A percentile compares a stretch with the other conserved stretches of the same genome.
phyloP scores from a whole-genome alignment of 306 rosid genomes.

The Abrus precatorius region DNA sequence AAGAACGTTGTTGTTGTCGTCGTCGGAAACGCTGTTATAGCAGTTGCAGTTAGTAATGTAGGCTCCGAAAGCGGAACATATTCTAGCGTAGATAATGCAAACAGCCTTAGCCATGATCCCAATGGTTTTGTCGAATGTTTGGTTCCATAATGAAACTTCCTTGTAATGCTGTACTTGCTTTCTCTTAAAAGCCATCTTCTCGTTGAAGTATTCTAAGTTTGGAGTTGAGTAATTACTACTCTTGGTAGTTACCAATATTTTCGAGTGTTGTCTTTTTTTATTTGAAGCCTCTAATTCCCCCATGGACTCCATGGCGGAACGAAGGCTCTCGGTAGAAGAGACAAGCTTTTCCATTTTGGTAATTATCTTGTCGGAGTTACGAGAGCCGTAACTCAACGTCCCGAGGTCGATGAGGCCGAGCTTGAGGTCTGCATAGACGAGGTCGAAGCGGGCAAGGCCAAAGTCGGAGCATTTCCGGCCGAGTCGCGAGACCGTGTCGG shows the following conservation, averaged over 20 bases:
- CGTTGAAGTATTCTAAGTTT: constrained; percentile 45
- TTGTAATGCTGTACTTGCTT: constrained; percentile 65
- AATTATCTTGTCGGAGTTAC: constrained; percentile 25
- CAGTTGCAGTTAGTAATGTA: constrained; percentile 29
- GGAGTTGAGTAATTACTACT: background rate
- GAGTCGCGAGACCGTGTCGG: constrained; percentile 53
- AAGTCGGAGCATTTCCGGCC: constrained; percentile 58
- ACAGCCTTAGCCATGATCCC: constrained; percentile 64
- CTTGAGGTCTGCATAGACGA: constrained; percentile 55
- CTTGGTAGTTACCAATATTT: background rate
- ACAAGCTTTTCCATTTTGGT: constrained; percentile 60
- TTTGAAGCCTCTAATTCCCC: constrained; percentile 53
- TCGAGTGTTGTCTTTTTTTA: constrained; percentile 53
- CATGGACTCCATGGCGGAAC: constrained; percentile 56
- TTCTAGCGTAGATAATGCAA: constrained; percentile 63
- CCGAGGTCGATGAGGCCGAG: constrained; percentile 51
- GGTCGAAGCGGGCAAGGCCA: constrained; percentile 53
- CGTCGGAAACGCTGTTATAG: background rate
- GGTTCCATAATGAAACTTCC: constrained; percentile 70
- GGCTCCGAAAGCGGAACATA: constrained; percentile 59
- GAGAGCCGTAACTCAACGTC: constrained; percentile 40
- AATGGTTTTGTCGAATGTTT: constrained; percentile 63
- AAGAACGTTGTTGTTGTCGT: background rate
- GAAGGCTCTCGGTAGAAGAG: constrained; percentile 41
- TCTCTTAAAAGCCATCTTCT: constrained; percentile 45